These are phyloP conservation scores for Penicillium ucsense DNA, from an alignment of 495 filamentous ascomycete species.

Conservation along the genomic window DNA sequence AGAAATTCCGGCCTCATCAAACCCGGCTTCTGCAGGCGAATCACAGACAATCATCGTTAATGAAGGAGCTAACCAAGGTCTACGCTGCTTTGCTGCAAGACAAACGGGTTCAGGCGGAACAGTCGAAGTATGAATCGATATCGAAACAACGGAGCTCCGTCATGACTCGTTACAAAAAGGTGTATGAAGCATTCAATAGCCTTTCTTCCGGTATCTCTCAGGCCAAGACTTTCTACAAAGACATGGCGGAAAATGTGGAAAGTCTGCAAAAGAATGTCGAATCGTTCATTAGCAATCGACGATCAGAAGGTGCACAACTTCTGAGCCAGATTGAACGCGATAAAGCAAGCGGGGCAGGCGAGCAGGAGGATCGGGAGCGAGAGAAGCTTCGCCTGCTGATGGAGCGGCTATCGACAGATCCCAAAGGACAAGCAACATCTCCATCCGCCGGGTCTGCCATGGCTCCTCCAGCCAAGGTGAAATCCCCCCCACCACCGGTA, in stretches of 20 bases:
- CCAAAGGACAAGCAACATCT: conserved; percentile 35
- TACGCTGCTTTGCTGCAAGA: conserved; percentile 88
- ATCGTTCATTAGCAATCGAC: conserved; percentile 87
- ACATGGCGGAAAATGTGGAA: conserved; percentile 92
- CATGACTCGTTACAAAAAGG: conserved; percentile 78
- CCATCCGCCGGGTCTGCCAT: conserved; percentile 32
- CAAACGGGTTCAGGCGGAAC: conserved; percentile 85
- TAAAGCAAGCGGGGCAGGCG: conserved; percentile 53
- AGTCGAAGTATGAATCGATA: conserved; percentile 85
- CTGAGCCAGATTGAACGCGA: conserved; percentile 79
- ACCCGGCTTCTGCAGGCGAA: conserved; percentile 81
- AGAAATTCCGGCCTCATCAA: conserved; percentile 93
- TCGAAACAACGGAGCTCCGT: conserved; percentile 74
- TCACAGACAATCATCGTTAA: conserved; percentile 84
- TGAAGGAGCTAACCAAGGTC: conserved; percentile 87
- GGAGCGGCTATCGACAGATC: conserved; percentile 87
- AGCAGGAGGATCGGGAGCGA: conserved; percentile 76
- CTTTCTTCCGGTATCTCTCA: conserved; percentile 76
- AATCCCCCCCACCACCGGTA: conserved; percentile 35
- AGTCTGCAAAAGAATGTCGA: conserved; percentile 96
- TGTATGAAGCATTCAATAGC: conserved; percentile 87
- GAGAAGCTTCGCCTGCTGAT: conserved; percentile 80
- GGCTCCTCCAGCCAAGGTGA: conserved; percentile 24
- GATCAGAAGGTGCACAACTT: conserved; percentile 84
- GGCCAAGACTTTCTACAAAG: conserved; percentile 84